Evolutionary conservation across 2,329 filamentous ascomycete species (phyloP).

Genomic region (Penicillium sp.): DNA sequence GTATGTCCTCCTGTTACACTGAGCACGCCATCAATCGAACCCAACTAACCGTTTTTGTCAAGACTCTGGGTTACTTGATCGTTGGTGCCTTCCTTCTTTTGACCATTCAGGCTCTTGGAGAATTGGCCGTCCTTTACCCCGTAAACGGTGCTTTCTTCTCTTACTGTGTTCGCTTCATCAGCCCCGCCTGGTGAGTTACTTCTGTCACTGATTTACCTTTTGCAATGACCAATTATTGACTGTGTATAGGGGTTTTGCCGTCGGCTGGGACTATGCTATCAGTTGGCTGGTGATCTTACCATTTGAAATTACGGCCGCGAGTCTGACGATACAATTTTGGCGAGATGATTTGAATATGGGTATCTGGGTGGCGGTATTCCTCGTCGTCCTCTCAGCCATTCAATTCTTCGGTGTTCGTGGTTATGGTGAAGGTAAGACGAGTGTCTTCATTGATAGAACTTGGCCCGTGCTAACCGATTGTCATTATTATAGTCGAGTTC

Average conservation of each 20-base stretch:
- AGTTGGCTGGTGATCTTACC: slow-evolving; percentile 81
- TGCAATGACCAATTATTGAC: background rate
- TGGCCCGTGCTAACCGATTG: background rate
- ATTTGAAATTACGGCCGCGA: slow-evolving; percentile 66
- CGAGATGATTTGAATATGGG: slow-evolving; percentile 49
- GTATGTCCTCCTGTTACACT: slow-evolving; percentile 1
- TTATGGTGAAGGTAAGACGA: slow-evolving; percentile 28
- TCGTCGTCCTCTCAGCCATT: slow-evolving; percentile 51
- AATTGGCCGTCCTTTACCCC: slow-evolving; percentile 61
- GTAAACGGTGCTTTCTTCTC: slow-evolving; percentile 63
- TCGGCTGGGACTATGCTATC: slow-evolving; percentile 64
- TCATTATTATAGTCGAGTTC: slow-evolving; percentile 51
- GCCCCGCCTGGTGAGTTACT: slow-evolving; percentile 52
- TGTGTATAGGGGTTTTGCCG: slow-evolving; percentile 42
- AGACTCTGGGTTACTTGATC: slow-evolving; percentile 49
- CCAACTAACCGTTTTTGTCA: background rate
- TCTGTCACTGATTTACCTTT: background rate
- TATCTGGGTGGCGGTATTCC: slow-evolving; percentile 58
- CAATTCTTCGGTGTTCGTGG: slow-evolving; percentile 58
- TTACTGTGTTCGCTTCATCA: slow-evolving; percentile 61
- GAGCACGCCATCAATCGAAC: background rate
- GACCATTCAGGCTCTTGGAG: slow-evolving; percentile 59
- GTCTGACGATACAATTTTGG: slow-evolving; percentile 57
- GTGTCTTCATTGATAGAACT: background rate
- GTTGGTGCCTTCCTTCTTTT: slow-evolving; percentile 59